Base-by-base conservation (phyloP, 192 early-diverging fungal genomes). In the Entomortierella parvispora region DNA sequence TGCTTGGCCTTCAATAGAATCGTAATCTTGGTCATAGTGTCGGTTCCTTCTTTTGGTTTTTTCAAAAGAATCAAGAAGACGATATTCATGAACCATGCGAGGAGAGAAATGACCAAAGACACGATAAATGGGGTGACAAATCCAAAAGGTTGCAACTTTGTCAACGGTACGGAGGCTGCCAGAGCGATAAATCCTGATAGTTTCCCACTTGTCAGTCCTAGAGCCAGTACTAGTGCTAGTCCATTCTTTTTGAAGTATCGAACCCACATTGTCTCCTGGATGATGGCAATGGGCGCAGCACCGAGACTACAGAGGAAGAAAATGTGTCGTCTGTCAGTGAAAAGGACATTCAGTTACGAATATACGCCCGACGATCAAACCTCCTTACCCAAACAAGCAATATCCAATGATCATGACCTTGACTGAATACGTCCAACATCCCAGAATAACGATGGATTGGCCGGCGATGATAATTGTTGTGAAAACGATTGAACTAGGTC, bases 221-320 rank as follows among this genome's bases (percentile, higher is more conserved):
- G 70, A 2, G 90, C 89, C 47, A 93, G 82, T 11, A 90, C 90
- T 9, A 88, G 80, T 4, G 90, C 90, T 22, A 93, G 79, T 0
- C 87, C 85, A 58, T 85, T 84, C 46, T 91, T 90, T 20, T 75
- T 84, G 68, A 93, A 93, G 83, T 90, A 92, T 83, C 90, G 90
- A 23, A 89, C 87, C 22, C 92, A 80, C 10, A 93, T 93, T 5
- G 91, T 93, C 61, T 93, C 91, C 76, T 93, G 92, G n/a, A 91
- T 88, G 43, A 91, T 90, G 0, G 88, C 86, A 46, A 93, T 88
- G n/a, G 91, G 86, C 3, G 89, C 91, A 15, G 86, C 88, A 17
- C 92, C 92, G 5, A 92, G 84, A 14, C 92, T 90, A 82, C 6
- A 85, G 84, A 12, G 69, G 58, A 4, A 90, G 81, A 49, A 83